Evolutionary conservation across 495 filamentous ascomycete genomes (phyloP).

Genomic region (Penicillium odoratum): DNA sequence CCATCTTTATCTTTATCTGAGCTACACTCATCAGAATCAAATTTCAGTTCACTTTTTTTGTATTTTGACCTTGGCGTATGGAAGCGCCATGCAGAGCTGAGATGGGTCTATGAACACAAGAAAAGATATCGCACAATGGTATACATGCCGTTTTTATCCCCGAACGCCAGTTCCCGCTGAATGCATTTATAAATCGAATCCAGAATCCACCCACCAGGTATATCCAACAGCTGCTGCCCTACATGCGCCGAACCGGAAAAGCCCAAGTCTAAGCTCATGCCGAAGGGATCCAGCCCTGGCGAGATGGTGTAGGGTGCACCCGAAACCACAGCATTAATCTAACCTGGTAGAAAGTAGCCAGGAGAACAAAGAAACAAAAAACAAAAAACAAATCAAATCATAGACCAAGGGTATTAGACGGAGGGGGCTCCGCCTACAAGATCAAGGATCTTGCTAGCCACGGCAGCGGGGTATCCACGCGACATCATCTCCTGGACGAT

Average conservation of each 20-base stretch:
- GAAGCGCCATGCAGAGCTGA: slow-evolving; percentile 34
- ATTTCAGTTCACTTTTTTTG: slow-evolving; percentile 30
- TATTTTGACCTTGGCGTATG: slow-evolving; percentile 25
- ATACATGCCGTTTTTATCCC: slow-evolving; percentile 35
- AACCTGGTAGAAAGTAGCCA: slow-evolving; percentile 23
- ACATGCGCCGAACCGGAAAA: slow-evolving; percentile 33
- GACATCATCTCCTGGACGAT: slow-evolving; percentile 90
- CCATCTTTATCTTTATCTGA: neutral
- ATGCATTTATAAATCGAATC: slow-evolving; percentile 25
- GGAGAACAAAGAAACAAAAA: slow-evolving; percentile 14
- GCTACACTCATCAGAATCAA: neutral
- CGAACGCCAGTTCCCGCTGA: slow-evolving; percentile 38
- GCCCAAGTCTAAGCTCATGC: slow-evolving; percentile 27
- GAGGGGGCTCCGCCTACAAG: slow-evolving; percentile 60
- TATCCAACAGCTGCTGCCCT: slow-evolving; percentile 32
- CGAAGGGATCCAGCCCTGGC: slow-evolving; percentile 44
- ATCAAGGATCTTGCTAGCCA: slow-evolving; percentile 88
- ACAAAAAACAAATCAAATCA: slow-evolving; percentile 15
- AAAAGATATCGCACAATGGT: slow-evolving; percentile 30
- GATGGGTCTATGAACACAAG: slow-evolving; percentile 37
- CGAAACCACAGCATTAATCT: slow-evolving; percentile 24
- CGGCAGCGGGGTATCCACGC: slow-evolving; percentile 86
- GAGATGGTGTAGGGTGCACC: slow-evolving; percentile 23
- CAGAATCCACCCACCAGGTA: slow-evolving; percentile 16
- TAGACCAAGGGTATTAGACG: slow-evolving; percentile 21